These are phyloP conservation scores for Aquilaria yunnanensis DNA, from an alignment of 345 rosid species.

Conservation along the genomic window DNA sequence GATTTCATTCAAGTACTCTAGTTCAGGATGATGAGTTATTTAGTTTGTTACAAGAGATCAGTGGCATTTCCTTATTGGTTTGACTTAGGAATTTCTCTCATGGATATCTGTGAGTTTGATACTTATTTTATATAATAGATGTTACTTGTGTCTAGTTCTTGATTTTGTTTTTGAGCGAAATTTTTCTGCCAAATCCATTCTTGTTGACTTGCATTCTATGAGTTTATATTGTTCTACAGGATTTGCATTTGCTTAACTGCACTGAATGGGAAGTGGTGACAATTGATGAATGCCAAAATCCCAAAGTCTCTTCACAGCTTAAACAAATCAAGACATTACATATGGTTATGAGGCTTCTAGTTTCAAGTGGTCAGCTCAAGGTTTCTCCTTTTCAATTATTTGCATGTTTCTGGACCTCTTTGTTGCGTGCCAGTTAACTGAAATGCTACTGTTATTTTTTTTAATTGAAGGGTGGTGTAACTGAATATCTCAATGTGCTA, in stretches of 20 bases:
- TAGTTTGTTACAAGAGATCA: neutral
- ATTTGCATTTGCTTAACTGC: conserved; percentile 1
- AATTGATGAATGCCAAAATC: conserved; percentile 13
- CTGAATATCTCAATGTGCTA: conserved; percentile 6
- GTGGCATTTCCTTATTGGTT: no score
- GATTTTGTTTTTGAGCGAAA: neutral
- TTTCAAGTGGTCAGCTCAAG: conserved; percentile 13
- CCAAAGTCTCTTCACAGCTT: conserved; percentile 8
- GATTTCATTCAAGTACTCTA: neutral
- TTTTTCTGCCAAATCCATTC: neutral
- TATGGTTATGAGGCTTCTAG: conserved; percentile 14
- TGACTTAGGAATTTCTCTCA: no score
- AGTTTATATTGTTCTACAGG: conserved; percentile 6
- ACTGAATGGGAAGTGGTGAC: conserved; percentile 6
- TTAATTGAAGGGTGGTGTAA: conserved; percentile 3
- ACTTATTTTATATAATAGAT: neutral
- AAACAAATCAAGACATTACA: conserved; percentile 1
- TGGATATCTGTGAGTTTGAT: neutral
- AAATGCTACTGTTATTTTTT: neutral
- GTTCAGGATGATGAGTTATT: neutral
- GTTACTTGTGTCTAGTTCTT: no score
- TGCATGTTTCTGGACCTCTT: neutral
- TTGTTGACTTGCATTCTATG: neutral
- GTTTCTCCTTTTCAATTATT: neutral
- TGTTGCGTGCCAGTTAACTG: neutral